A percentile compares a stretch with the other conserved stretches of the same genome.
These are phyloP conservation scores for Mortierella alpina DNA, from an alignment of 192 early-diverging fungal genomes.

Conservation along the genomic window DNA sequence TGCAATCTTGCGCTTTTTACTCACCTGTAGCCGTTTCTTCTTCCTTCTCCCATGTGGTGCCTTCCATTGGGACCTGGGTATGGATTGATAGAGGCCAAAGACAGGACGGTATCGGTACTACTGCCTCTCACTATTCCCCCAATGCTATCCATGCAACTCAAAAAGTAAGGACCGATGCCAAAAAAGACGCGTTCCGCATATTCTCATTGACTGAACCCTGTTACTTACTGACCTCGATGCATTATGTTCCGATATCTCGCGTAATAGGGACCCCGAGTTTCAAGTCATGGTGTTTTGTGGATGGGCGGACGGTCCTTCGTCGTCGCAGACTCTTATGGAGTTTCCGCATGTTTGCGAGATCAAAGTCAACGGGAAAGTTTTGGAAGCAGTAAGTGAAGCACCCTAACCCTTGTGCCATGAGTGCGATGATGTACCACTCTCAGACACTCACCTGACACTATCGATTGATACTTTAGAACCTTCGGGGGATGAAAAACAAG, in stretches of 20 bases:
- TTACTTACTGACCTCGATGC: background rate
- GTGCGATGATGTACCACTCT: too few species aligned
- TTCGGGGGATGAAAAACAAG: slow-evolving; percentile 66
- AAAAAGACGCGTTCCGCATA: too few species aligned
- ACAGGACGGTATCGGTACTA: slow-evolving; percentile 29
- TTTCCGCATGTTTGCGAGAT: slow-evolving; percentile 62
- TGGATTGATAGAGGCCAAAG: slow-evolving; percentile 39
- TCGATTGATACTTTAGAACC: slow-evolving; percentile 38
- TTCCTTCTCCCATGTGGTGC: background rate
- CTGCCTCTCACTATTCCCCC: slow-evolving; percentile 28
- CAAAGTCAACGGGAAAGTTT: slow-evolving; percentile 54
- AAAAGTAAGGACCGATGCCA: slow-evolving; percentile 19
- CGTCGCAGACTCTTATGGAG: slow-evolving; percentile 45
- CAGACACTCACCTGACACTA: background rate
- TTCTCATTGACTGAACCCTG: background rate
- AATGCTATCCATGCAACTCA: slow-evolving; percentile 30
- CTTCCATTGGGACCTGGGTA: background rate
- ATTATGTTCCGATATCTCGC: background rate
- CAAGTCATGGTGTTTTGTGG: slow-evolving; percentile 59
- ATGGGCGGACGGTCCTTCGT: slow-evolving; percentile 26
- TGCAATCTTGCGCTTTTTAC: background rate
- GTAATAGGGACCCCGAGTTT: slow-evolving; percentile 27
- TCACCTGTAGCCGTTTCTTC: background rate
- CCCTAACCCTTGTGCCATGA: background rate
- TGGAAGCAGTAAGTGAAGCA: slow-evolving; percentile 50